phyloP scores from a whole-genome alignment of 129 eudicot species.

The Erigeron canadensis region DNA sequence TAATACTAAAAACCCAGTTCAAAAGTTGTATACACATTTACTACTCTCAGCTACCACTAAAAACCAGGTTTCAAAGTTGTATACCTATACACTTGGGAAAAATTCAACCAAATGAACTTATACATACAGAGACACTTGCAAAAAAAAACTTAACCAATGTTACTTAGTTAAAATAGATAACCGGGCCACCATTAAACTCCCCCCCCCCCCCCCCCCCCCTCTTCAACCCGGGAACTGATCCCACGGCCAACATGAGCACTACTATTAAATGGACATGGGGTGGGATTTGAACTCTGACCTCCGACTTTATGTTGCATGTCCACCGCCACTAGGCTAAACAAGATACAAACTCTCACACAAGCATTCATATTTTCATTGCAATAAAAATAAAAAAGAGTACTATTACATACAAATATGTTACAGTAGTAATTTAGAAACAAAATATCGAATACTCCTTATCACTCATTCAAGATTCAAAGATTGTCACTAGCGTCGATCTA shows the following conservation, averaged over 20 bases:
- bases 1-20: slow-evolving; percentile 15
- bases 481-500: neutral
- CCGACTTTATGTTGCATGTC: too few species aligned
- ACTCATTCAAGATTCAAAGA: too few species aligned
- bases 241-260: too few species aligned
- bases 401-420: too few species aligned
- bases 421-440: slow-evolving; percentile 7
- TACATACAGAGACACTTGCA: neutral
- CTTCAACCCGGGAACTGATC: too few species aligned
- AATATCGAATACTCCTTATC: neutral
- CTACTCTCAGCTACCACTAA: neutral
- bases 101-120: neutral
- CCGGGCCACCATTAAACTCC: too few species aligned
- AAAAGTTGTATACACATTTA: neutral
- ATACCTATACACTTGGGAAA: neutral
- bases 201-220: too few species aligned
- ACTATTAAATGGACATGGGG: too few species aligned
- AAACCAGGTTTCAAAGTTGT: neutral
- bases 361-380: neutral
- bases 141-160: too few species aligned
- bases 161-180: neutral
- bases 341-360: neutral
- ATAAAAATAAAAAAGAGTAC: too few species aligned
- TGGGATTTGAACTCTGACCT: too few species aligned
- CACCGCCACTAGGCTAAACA: too few species aligned